Percentiles rank a stretch among this genome's conserved stretches.
phyloP scores from a whole-genome alignment of 2,329 filamentous ascomycete genomes.

The Exophiala sp. region DNA sequence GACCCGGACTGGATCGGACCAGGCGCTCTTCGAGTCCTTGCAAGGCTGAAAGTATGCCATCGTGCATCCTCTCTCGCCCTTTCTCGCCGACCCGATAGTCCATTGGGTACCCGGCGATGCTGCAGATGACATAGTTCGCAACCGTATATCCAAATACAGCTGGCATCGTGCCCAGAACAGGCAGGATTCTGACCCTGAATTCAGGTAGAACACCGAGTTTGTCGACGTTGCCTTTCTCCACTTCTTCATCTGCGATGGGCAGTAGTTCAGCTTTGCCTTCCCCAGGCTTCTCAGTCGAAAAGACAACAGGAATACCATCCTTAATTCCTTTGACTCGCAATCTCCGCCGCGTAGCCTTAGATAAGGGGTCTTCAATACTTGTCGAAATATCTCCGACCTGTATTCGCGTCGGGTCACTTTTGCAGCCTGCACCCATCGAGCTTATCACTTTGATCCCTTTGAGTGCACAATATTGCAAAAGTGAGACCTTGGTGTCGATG shows the following conservation, averaged over 20 bases:
- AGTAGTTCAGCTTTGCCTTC: constrained; percentile 88
- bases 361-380: constrained; percentile 84
- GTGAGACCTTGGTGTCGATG: constrained; percentile 89
- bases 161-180: constrained; percentile 94
- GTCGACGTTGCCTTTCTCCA: constrained; percentile 76
- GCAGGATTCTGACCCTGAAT: constrained; percentile 90
- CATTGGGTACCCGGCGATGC: constrained; percentile 72
- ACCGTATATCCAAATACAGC: constrained; percentile 89
- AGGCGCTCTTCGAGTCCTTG: constrained; percentile 78
- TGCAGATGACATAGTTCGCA: constrained; percentile 88
- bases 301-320: constrained; percentile 85
- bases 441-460: constrained; percentile 79
- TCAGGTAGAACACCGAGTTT: constrained; percentile 87
- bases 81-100: constrained; percentile 79
- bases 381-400: constrained; percentile 87
- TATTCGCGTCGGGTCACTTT: constrained; percentile 78
- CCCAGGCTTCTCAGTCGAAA: constrained; percentile 83
- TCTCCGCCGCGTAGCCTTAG: constrained; percentile 74
- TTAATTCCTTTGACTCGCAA: constrained; percentile 74
- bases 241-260: constrained; percentile 83
- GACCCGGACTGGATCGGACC: constrained; percentile 47
- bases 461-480: constrained; percentile 82
- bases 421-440: constrained; percentile 94
- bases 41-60: constrained; percentile 70
- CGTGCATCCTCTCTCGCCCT: constrained; percentile 85